A percentile compares a stretch with the other conserved stretches of the same genome.
phyloP scores from a whole-genome alignment of 1,139 yeast genomes.

The Yamadazyma jaroonii region DNA sequence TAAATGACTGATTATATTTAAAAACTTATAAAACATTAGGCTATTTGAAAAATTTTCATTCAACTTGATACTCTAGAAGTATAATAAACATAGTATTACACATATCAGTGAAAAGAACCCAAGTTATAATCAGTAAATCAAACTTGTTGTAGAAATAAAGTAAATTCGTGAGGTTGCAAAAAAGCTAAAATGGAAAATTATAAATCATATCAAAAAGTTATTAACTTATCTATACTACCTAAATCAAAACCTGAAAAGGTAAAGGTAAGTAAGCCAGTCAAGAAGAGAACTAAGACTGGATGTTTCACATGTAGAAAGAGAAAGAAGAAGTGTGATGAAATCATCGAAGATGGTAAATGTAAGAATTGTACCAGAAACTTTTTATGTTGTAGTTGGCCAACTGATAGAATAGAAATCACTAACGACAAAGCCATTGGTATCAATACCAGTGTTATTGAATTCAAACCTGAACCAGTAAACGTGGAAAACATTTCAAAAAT shows the following conservation, averaged over 20 bases:
- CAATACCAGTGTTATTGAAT: neutral
- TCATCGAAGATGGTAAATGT: constrained; percentile 43
- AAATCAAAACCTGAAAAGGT: constrained; percentile 11
- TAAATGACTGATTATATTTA: constrained; percentile 2
- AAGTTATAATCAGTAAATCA: neutral
- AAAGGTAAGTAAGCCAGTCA: constrained; percentile 18
- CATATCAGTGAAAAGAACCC: neutral
- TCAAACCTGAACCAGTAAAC: neutral
- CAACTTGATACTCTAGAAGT: too few species aligned
- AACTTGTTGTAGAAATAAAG: neutral
- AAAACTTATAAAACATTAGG: neutral
- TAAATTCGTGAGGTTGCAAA: constrained; percentile 1
- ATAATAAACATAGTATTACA: too few species aligned
- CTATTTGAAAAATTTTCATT: neutral
- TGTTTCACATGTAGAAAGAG: constrained; percentile 45
- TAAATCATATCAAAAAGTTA: constrained; percentile 43
- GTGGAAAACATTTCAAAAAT: neutral
- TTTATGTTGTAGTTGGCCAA: constrained; percentile 47
- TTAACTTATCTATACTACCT: constrained; percentile 30
- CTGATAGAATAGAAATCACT: neutral
- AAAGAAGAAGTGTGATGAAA: constrained; percentile 49
- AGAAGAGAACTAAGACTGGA: constrained; percentile 42
- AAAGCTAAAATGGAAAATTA: constrained; percentile 21
- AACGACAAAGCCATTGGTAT: neutral
- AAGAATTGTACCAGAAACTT: constrained; percentile 49